Conservation (phyloP, 352 stramenopile genomes). For the Hyaloperonospora brassicae region DNA sequence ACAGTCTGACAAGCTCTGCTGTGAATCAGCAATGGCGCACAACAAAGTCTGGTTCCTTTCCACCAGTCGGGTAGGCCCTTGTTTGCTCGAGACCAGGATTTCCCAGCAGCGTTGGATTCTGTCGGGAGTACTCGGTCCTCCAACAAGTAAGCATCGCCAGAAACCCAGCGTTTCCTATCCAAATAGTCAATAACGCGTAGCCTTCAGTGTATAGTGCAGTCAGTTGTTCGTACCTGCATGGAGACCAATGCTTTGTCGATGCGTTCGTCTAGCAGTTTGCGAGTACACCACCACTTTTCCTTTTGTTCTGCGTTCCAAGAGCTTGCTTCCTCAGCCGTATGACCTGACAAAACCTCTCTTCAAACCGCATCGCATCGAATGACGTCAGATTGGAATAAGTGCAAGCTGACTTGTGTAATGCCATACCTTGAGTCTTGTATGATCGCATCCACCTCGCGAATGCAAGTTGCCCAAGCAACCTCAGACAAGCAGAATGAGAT, state of each 20-base stretch:
- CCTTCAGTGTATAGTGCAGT: not conserved
- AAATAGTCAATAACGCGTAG: slow-evolving; percentile 5
- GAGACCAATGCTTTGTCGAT: slow-evolving; percentile 32
- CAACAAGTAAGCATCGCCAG: slow-evolving; percentile 48
- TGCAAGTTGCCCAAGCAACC: slow-evolving; percentile 32
- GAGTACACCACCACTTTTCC: slow-evolving; percentile 69
- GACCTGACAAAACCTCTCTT: slow-evolving; percentile 53
- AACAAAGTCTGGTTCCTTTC: slow-evolving; percentile 28
- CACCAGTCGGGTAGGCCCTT: slow-evolving; percentile 6
- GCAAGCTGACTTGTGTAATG: not conserved
- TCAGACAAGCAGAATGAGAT: slow-evolving; percentile 44
- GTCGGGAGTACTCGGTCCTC: slow-evolving; percentile 7
- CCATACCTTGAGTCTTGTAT: slow-evolving; percentile 54
- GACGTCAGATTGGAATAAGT: slow-evolving; percentile 1
- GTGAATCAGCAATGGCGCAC: slow-evolving; percentile 25
- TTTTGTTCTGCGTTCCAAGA: slow-evolving; percentile 55
- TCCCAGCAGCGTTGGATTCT: slow-evolving; percentile 29
- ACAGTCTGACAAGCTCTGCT: slow-evolving; percentile 30
- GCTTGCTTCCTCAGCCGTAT: slow-evolving; percentile 43
- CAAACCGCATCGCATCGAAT: not conserved
- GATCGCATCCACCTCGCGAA: slow-evolving; percentile 39
- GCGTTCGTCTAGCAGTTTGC: slow-evolving; percentile 46
- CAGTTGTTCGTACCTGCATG: slow-evolving; percentile 41
- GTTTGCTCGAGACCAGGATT: slow-evolving; percentile 12
- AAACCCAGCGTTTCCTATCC: slow-evolving; percentile 42